phyloP scores from a whole-genome alignment of 495 filamentous ascomycete species.

The Geoglossum glabrum region DNA sequence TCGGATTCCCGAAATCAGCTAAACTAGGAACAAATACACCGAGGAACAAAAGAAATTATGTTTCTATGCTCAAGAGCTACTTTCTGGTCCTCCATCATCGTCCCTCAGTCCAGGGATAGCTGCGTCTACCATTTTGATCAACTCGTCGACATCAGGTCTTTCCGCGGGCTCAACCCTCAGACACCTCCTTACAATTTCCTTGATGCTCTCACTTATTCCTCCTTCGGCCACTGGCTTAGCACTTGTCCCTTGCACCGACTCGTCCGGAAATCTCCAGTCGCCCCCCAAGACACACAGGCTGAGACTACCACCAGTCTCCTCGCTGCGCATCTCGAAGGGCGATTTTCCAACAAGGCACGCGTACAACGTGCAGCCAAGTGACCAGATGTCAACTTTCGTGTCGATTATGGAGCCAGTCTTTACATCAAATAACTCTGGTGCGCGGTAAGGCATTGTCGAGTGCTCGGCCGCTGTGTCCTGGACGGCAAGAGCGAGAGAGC shows the following conservation, averaged over 20 bases:
- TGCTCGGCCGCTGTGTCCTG: slow-evolving; percentile 92
- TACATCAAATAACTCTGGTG: slow-evolving; percentile 93
- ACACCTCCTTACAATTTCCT: slow-evolving; percentile 73
- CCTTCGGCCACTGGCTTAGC: slow-evolving; percentile 9
- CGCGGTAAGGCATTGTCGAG: slow-evolving; percentile 94
- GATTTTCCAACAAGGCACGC: slow-evolving; percentile 90
- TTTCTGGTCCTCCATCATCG: slow-evolving; percentile 26
- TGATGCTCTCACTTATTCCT: slow-evolving; percentile 51
- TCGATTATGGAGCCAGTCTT: slow-evolving; percentile 85
- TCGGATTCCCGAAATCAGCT: neutral
- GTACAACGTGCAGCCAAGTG: slow-evolving; percentile 85
- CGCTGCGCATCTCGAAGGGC: slow-evolving; percentile 83
- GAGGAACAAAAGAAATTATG: neutral
- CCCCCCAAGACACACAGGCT: slow-evolving; percentile 81
- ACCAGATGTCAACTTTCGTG: slow-evolving; percentile 98
- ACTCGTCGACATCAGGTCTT: slow-evolving; percentile 72
- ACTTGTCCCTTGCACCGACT: slow-evolving; percentile 25
- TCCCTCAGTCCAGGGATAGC: slow-evolving; percentile 27
- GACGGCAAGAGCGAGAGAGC: slow-evolving; percentile 72
- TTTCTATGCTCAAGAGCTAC: neutral
- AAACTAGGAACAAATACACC: neutral
- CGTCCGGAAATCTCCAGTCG: slow-evolving; percentile 87
- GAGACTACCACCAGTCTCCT: slow-evolving; percentile 86
- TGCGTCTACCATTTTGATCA: slow-evolving; percentile 61
- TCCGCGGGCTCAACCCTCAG: slow-evolving; percentile 83